phyloP scores from a whole-genome alignment of 108 stramenopile species.

The Mediolabrus comicus region DNA sequence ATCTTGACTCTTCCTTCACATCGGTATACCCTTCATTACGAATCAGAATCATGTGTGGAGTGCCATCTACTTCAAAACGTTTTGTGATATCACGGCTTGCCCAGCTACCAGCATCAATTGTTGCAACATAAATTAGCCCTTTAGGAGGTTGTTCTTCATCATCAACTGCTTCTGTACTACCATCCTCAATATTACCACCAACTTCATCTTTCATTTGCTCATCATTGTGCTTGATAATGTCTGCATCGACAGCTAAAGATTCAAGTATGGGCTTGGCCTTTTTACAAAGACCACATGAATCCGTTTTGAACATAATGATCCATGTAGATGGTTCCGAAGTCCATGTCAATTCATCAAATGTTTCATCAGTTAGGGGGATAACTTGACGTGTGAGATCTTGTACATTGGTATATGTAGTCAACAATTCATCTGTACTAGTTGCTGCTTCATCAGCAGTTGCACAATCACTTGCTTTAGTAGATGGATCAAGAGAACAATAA shows the following conservation, averaged over 20 bases:
- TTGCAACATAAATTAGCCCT: conserved; percentile 36
- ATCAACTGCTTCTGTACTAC: not conserved
- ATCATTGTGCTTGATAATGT: conserved; percentile 9
- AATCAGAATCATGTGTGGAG: conserved; percentile 33
- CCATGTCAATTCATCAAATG: conserved; percentile 31
- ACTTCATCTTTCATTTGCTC: not conserved
- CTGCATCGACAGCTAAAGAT: conserved; percentile 11
- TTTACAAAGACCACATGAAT: conserved; percentile 37
- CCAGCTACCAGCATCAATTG: conserved; percentile 38
- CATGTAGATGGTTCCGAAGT: conserved; percentile 35
- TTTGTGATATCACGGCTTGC: conserved; percentile 29
- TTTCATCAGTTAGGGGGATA: conserved; percentile 32
- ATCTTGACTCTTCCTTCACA: conserved; percentile 16
- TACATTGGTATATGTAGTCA: not conserved
- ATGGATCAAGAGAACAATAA: conserved; percentile 20
- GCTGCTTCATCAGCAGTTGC: not conserved
- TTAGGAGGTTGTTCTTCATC: conserved; percentile 9
- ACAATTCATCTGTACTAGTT: not conserved
- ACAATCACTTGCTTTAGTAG: conserved; percentile 1
- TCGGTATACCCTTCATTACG: conserved; percentile 28
- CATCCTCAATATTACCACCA: not conserved
- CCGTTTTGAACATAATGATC: conserved; percentile 48
- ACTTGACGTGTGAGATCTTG: conserved; percentile 15
- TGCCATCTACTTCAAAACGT: conserved; percentile 37
- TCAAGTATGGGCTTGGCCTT: conserved; percentile 32